These are phyloP conservation scores for Aspergillus sojae DNA, from an alignment of 2,329 filamentous ascomycete species.

Conservation along the genomic window DNA sequence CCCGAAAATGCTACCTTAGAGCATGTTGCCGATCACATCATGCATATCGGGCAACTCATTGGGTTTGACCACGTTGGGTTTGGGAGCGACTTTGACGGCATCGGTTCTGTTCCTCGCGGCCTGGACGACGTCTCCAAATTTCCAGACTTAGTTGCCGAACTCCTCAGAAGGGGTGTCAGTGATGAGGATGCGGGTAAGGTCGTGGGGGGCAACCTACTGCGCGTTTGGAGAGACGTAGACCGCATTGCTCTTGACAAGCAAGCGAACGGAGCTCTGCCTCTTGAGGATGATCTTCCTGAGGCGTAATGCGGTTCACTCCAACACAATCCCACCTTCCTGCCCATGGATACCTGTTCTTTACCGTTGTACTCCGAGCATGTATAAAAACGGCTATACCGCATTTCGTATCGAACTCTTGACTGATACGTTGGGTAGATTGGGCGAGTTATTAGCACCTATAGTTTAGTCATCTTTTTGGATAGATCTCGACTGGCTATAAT, in stretches of 20 bases:
- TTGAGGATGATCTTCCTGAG: slow-evolving; percentile 42
- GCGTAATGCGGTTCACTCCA: too few relatives aligned
- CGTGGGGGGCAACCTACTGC: slow-evolving; percentile 76
- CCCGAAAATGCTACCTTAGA: slow-evolving; percentile 71
- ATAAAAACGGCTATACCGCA: background rate
- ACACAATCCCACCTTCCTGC: background rate
- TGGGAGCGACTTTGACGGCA: slow-evolving; percentile 85
- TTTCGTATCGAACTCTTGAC: background rate
- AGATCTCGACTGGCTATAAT: background rate
- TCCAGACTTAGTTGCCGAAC: slow-evolving; percentile 73
- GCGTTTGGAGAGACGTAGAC: slow-evolving; percentile 83
- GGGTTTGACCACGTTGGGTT: slow-evolving; percentile 87
- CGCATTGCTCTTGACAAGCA: slow-evolving; percentile 69
- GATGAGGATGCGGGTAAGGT: slow-evolving; percentile 75
- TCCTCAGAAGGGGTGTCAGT: slow-evolving; percentile 72
- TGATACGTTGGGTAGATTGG: background rate
- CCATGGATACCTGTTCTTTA: background rate
- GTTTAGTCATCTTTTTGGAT: background rate
- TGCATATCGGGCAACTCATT: slow-evolving; percentile 78
- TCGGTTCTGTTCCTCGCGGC: slow-evolving; percentile 63
- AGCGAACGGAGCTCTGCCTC: slow-evolving; percentile 50
- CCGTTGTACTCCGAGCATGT: too few relatives aligned
- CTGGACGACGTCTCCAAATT: slow-evolving; percentile 85
- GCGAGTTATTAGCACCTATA: background rate
- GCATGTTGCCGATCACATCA: slow-evolving; percentile 79